phyloP scores from a whole-genome alignment of 1,284 basidiomycete genomes.

The Anthracocystis setariae region DNA sequence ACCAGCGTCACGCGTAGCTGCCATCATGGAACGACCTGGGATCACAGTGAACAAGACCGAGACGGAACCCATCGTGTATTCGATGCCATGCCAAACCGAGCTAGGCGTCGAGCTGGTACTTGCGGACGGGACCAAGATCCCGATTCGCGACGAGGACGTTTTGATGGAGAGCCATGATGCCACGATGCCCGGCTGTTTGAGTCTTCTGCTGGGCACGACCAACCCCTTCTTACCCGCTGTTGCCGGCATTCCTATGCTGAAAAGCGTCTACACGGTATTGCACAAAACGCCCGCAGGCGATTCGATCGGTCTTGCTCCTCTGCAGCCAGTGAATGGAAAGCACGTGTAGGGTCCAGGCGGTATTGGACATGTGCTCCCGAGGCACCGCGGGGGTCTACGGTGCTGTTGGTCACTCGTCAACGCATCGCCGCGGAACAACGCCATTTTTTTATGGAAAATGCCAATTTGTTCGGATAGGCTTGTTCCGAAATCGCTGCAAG shows the following conservation, averaged over 20 bases:
- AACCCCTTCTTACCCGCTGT: constrained; percentile 32
- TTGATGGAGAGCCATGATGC: constrained; percentile 45
- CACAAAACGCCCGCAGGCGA: constrained; percentile 13
- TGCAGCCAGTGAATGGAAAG: constrained; percentile 3
- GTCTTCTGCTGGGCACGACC: constrained; percentile 31
- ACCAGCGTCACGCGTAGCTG: constrained; percentile 22
- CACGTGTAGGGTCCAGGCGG: too few relatives aligned
- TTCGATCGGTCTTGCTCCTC: constrained; percentile 34
- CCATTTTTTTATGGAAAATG: too few relatives aligned
- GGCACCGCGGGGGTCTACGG: too few relatives aligned
- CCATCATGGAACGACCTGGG: constrained; percentile 31
- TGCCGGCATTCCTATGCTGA: constrained; percentile 34
- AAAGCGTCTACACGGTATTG: constrained; percentile 37
- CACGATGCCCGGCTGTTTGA: constrained; percentile 33
- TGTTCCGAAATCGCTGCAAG: too few relatives aligned
- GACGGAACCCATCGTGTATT: constrained; percentile 29
- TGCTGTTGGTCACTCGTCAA: too few relatives aligned
- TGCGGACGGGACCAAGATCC: constrained; percentile 23
- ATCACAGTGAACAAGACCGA: constrained; percentile 17
- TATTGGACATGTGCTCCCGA: too few relatives aligned
- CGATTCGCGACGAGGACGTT: constrained; percentile 23
- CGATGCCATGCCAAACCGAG: constrained; percentile 38
- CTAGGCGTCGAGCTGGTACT: constrained; percentile 24
- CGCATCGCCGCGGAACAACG: too few relatives aligned
- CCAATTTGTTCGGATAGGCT: too few relatives aligned